Evolutionary conservation across 2,329 filamentous ascomycete species (phyloP), one percentile per base, ranked within the genome.

Genomic region (Calonectria ilicicola): DNA sequence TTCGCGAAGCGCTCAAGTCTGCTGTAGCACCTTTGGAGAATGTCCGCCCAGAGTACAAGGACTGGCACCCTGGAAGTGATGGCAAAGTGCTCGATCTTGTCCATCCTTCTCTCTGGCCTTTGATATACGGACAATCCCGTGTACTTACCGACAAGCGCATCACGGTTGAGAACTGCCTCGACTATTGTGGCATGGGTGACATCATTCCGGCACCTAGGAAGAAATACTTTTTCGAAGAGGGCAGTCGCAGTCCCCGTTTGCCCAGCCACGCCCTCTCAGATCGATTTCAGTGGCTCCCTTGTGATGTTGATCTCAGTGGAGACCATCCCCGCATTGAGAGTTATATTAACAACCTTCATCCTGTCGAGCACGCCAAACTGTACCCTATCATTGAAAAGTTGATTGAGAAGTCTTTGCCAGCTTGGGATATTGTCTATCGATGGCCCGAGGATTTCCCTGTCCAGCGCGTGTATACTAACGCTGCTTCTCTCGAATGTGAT

Each of bases 101-200:
- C 6, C 88, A 93, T 74, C 91, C 92, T 1, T 93, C 91, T 0
- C 83, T 93, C 8, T 93, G 87, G 74, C 91, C 92, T 0, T 80
- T 93, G 0, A 79, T 90, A 1, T 91, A 90, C 75, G 89, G 89
- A 0, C 81, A 81, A 17, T 86, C 86, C 2, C 83, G 84, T 3
- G 76, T 83, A 19, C 53, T 84, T 1, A 56, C 76, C 1, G 67
- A 82, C 47, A 77, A 47, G 44, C 73, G 75, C 2, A 80, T 85
- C 49, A 83, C 85, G 4, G 75, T 91, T 1, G 67, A 79, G 5
- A 76, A 83, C 51, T 83, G 83, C 12, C 78, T 88, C 4, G 72
- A 80, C 0, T 68, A 80, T 53, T 84, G 82, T 53, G 81, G 84
- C 14, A 73, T 76, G 53, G 85, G 66, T 23, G 49, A 40, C 23